Evolutionary conservation across 2,329 filamentous ascomycete genomes (phyloP), one percentile per base, ranked within the genome.

Genomic region (Ophiostoma sp.): DNA sequence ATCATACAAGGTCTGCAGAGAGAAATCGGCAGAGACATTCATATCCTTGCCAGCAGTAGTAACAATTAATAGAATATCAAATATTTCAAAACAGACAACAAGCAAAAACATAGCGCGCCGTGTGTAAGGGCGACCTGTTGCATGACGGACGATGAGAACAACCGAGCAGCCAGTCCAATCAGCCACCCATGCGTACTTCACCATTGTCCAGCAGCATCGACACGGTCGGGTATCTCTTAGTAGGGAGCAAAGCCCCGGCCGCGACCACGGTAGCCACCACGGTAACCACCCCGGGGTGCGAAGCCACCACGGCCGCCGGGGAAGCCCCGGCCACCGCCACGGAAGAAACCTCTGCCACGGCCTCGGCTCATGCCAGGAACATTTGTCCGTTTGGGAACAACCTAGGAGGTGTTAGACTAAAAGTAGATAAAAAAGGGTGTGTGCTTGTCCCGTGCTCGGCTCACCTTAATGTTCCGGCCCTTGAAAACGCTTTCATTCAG

Each of bases 401-500:
- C 95, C 73, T 74, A 67, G 60, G 27, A n/a, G 2, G 11, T 42
- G 27, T 6, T 8, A 5, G 27, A 4, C 16, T 9, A 0, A 40
- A 55, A 9, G 18, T 16, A 16, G 52, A 5, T 27, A 27, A 27
- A 27, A 27, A 27, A 27, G 27, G 27, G 27, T 27, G 27, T 27
- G 27, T 27, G 27, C 27, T 27, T 27, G 27, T 27, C 27, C 27
- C 27, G 27, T 27, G 27, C 27, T 27, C 2, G 27, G 27, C 70
- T 6, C 36, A 73, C 73, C 87, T 99, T 99, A 78, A 99, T 87
- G 78, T 95, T 96, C 75, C 95, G 88, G 71, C 92, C 93, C 75
- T 95, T 93, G 81, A 99, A 97, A 69, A 96, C 85, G 78, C 93
- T 97, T 81, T 99, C 95, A 78, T 99, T 98, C 69, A 99, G 83